Base-by-base conservation (phyloP, 768 basidiomycete species). In the Tulasnella sp. region DNA sequence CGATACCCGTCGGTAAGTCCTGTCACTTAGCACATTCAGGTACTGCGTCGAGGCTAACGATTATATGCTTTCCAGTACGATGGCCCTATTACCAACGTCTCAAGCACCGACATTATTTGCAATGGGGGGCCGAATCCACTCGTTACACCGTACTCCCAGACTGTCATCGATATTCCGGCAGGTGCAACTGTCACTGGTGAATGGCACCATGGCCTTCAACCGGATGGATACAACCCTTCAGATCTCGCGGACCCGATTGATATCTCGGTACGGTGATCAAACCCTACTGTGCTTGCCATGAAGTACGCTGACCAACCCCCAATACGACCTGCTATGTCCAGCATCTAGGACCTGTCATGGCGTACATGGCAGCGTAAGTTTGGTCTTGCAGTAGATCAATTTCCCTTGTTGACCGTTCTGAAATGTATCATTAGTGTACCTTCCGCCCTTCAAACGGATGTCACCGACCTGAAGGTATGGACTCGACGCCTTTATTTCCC, bases 111-210 rank as follows among this genome's bases (percentile, higher is more conserved):
- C 29, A 38, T 77, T 51, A 81, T 81, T 60, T 82, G 81, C 74
- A 82, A 82, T 54, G 79, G 80, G 21, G 79, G 79, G 15, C 78
- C 78, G 65, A 81, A 80, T 66, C 78, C 78, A 0, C 79, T 66
- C 10, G 59, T 58, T 29, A 64, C 64, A 3, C 67, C 67, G 24
- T 34, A 78, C 67, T 61, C 65, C 15, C 43, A 42, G 19, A 42
- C 69, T 2, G 67, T 79, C 38, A 78, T 81, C 64, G 68, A 70
- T 17, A 77, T 79, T 9, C 70, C 80, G 0, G 81, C 80, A 63
- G 80, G 81, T 23, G 71, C 78, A 4, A 70, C 72, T 59, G 74
- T 82, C 17, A 78, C 77, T n/a, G 75, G 78, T 26, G 77, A 81
- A 62, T 81, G 73, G 72, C 79, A 76, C 63, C 79, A 79, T 66